phyloP scores from a whole-genome alignment of 768 basidiomycete genomes.

The Serendipita sp. region DNA sequence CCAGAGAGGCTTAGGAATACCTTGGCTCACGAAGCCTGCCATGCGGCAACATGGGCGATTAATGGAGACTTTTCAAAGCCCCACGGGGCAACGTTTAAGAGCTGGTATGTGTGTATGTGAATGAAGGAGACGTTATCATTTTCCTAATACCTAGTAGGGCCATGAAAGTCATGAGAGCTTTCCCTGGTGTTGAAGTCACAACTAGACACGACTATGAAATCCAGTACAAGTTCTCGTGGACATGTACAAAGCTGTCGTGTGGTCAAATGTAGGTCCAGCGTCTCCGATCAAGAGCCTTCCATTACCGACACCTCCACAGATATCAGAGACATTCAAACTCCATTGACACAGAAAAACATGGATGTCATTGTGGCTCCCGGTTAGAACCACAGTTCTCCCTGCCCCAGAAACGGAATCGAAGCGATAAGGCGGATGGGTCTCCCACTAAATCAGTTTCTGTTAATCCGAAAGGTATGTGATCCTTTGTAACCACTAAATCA shows the following conservation, averaged over 20 bases:
- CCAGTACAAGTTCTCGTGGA: neutral
- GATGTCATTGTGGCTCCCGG: neutral
- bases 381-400: neutral
- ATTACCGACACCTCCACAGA: neutral
- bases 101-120: neutral
- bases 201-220: conserved; percentile 3
- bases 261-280: neutral
- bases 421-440: neutral
- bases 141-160: neutral
- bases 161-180: neutral
- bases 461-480: no score
- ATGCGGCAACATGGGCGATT: neutral
- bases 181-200: neutral
- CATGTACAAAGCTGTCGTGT: neutral
- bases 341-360: neutral
- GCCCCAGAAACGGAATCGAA: neutral
- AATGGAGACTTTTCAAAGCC: neutral
- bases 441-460: neutral
- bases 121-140: neutral
- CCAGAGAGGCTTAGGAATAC: neutral
- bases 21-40: neutral
- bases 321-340: conserved; percentile 1
- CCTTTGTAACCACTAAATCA: no score
- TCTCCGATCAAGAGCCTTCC: neutral
- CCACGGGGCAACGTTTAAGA: neutral